These are phyloP conservation scores for Boletus rubropictus DNA, from an alignment of 768 basidiomycete species.

Conservation along the genomic window DNA sequence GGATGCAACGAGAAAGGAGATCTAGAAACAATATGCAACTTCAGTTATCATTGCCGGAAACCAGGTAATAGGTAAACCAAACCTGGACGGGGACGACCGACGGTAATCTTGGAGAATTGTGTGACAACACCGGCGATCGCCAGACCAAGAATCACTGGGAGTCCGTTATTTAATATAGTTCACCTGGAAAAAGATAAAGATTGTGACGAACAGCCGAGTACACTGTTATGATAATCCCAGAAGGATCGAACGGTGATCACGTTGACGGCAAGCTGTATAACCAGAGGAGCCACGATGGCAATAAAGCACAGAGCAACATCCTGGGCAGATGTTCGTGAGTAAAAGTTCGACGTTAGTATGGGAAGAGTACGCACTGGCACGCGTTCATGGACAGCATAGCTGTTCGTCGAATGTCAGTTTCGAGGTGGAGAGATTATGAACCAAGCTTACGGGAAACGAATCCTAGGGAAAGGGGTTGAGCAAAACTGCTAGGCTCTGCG, in stretches of 20 bases:
- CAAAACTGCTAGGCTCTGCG: slow-evolving; percentile 9
- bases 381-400: slow-evolving; percentile 70
- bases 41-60: neutral
- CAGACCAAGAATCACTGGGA: slow-evolving; percentile 63
- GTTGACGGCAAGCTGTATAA: slow-evolving; percentile 66
- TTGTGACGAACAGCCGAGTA: slow-evolving; percentile 39
- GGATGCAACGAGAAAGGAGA: slow-evolving; percentile 50
- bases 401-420: slow-evolving; percentile 24
- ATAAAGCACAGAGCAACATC: slow-evolving; percentile 47
- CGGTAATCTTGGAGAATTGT: slow-evolving; percentile 78
- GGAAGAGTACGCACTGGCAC: slow-evolving; percentile 52
- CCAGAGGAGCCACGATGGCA: slow-evolving; percentile 58
- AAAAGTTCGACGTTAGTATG: neutral
- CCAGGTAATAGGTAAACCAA: neutral
- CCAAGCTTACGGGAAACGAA: slow-evolving; percentile 23
- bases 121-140: slow-evolving; percentile 77
- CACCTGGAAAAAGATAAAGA: slow-evolving; percentile 28
- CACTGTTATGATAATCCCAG: slow-evolving; percentile 84
- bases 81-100: slow-evolving; percentile 89
- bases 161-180: neutral
- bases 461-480: slow-evolving; percentile 10
- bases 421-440: neutral
- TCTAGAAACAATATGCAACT: slow-evolving; percentile 11
- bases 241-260: slow-evolving; percentile 67
- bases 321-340: slow-evolving; percentile 24